A percentile compares a stretch with the other conserved stretches of the same genome.
phyloP scores from a whole-genome alignment of 2,329 filamentous ascomycete species.

The Ceratocystis harringtonii region DNA sequence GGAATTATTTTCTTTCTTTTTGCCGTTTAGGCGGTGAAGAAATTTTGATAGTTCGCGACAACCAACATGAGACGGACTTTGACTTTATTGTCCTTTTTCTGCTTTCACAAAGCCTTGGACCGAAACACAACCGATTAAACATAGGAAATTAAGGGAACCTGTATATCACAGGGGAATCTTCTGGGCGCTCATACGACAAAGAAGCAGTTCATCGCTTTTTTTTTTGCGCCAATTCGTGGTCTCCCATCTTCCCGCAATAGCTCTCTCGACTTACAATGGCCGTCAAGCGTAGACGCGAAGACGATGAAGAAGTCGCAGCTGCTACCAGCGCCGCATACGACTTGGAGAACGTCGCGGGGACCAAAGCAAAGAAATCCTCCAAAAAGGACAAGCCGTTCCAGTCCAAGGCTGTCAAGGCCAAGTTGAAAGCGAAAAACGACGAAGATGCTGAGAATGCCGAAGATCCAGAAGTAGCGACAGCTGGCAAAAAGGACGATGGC shows the following conservation, averaged over 20 bases:
- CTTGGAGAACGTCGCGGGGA: conserved; percentile 20
- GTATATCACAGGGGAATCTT: too few species aligned
- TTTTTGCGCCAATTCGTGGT: too few species aligned
- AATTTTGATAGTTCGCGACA: conserved; percentile 14
- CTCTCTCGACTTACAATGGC: conserved; percentile 4
- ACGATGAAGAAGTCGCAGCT: conserved; percentile 19
- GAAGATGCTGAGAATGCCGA: background rate
- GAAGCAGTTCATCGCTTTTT: too few species aligned
- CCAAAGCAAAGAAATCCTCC: conserved; percentile 20
- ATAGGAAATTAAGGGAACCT: too few species aligned
- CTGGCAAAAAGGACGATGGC: conserved; percentile 19
- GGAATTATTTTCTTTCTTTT: conserved; percentile 2
- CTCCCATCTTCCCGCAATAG: background rate
- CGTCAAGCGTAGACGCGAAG: conserved; percentile 18
- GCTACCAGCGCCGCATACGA: conserved; percentile 18
- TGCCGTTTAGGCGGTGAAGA: conserved; percentile 15
- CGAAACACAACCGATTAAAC: too few species aligned
- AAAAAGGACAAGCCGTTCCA: conserved; percentile 20
- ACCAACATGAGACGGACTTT: background rate
- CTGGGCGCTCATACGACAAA: too few species aligned
- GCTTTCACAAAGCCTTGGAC: background rate
- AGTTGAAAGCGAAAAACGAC: conserved; percentile 10
- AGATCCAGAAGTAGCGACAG: conserved; percentile 12
- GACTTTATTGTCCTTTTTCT: background rate
- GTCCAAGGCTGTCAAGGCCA: conserved; percentile 17